phyloP scores from a whole-genome alignment of 179 eudicot species.

The Amaranthus tricolor region DNA sequence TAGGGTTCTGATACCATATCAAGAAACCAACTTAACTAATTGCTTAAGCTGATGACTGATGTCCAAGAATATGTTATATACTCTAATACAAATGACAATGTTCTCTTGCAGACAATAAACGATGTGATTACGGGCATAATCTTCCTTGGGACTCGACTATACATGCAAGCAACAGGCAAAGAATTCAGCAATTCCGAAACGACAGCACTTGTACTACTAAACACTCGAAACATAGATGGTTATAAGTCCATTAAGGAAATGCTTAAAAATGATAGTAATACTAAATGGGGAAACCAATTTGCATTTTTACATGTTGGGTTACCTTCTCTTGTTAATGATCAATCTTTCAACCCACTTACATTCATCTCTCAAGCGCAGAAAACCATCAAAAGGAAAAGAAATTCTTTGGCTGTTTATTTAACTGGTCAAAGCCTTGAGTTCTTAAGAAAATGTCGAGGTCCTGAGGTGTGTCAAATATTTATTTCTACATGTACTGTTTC shows the following conservation, averaged over 20 bases:
- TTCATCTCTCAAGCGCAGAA: slow-evolving; percentile 49
- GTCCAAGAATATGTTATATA: not conserved
- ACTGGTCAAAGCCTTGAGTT: slow-evolving; percentile 66
- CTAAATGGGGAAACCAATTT: slow-evolving; percentile 84
- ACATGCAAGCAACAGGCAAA: slow-evolving; percentile 52
- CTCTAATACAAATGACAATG: slow-evolving; percentile 8
- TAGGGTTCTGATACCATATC: too few relatives aligned
- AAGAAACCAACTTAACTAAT: too few relatives aligned
- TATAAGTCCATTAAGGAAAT: slow-evolving; percentile 71
- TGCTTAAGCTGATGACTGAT: too few relatives aligned
- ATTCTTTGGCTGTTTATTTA: slow-evolving; percentile 62
- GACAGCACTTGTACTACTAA: slow-evolving; percentile 79
- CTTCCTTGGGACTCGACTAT: slow-evolving; percentile 59
- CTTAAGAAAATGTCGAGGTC: slow-evolving; percentile 52
- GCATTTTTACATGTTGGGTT: slow-evolving; percentile 67
- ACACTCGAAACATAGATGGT: slow-evolving; percentile 63
- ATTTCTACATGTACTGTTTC: not conserved
- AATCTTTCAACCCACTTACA: slow-evolving; percentile 38
- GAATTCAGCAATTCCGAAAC: slow-evolving; percentile 34
- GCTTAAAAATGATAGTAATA: slow-evolving; percentile 37
- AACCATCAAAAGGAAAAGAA: slow-evolving; percentile 53
- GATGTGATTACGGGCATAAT: slow-evolving; percentile 70
- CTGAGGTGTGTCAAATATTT: slow-evolving; percentile 55
- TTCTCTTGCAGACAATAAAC: slow-evolving; percentile 55
- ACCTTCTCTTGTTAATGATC: slow-evolving; percentile 32